Evolutionary conservation across 257 asterid species (phyloP).

Genomic region (Primulina huaijiensis): DNA sequence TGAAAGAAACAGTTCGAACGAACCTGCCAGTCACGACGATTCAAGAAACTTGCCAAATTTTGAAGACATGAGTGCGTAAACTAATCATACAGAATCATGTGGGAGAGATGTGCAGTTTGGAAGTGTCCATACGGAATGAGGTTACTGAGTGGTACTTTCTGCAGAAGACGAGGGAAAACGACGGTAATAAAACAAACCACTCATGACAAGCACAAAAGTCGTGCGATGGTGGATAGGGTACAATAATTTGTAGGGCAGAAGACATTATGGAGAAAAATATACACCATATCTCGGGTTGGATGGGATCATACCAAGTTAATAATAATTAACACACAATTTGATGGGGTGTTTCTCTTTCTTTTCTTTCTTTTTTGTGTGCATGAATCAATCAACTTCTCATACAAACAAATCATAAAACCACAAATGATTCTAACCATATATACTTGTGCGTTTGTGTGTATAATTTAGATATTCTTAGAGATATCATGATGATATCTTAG

Average conservation of each 20-base stretch:
- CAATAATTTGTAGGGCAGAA: neutral
- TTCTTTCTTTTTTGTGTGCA: no score
- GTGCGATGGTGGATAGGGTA: neutral
- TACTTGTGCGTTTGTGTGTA: neutral
- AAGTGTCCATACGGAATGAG: no score
- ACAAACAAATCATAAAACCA: neutral
- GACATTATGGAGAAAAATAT: neutral
- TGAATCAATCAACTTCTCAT: no score
- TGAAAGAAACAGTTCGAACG: neutral
- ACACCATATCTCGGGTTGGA: neutral
- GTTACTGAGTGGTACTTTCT: no score
- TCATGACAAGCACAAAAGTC: neutral
- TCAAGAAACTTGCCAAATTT: neutral
- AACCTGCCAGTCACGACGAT: no score
- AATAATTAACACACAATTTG: no score
- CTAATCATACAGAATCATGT: neutral
- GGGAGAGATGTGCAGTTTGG: neutral
- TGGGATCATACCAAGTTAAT: no score
- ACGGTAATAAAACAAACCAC: neutral
- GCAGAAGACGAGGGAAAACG: neutral
- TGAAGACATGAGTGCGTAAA: no score
- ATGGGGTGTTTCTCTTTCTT: no score
- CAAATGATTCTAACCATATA: neutral
- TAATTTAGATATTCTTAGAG: neutral
- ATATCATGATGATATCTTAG: neutral